Evolutionary conservation across 192 early-diverging fungal species (phyloP).

Genomic region (Coemansia sp.): DNA sequence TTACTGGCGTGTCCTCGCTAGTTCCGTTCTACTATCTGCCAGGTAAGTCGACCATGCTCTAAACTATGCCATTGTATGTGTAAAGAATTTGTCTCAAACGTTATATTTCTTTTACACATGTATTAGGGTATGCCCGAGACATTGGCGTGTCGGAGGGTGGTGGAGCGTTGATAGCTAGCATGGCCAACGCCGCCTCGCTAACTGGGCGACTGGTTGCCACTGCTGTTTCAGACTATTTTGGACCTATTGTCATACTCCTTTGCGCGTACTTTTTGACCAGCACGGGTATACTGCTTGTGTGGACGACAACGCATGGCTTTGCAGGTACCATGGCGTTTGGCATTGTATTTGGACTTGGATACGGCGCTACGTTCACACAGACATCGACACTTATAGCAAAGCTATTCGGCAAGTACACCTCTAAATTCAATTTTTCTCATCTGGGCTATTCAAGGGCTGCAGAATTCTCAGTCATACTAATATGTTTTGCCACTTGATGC

Average conservation of each 20-base stretch:
- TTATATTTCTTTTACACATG: background rate
- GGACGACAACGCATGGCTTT: constrained; percentile 39
- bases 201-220: constrained; percentile 32
- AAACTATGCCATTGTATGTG: background rate
- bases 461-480: background rate
- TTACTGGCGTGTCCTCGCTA: constrained; percentile 43
- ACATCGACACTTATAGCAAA: constrained; percentile 49
- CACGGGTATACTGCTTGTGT: constrained; percentile 35
- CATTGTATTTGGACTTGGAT: constrained; percentile 52
- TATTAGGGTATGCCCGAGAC: constrained; percentile 37
- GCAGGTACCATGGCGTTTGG: constrained; percentile 53
- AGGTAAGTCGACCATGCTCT: constrained; percentile 24
- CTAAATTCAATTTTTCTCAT: background rate
- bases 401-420: constrained; percentile 43
- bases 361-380: constrained; percentile 53
- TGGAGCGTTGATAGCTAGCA: constrained; percentile 41
- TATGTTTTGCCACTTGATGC: background rate
- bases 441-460: background rate
- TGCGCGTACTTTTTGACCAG: constrained; percentile 34
- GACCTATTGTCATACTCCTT: constrained; percentile 29
- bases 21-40: constrained; percentile 53
- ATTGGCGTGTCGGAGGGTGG: constrained; percentile 32
- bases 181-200: constrained; percentile 47
- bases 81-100: background rate
- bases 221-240: constrained; percentile 36